Percentiles rank a stretch among this genome's conserved stretches.
phyloP scores from a whole-genome alignment of 73 alveolate species.

The Paramecium sonneborni region DNA sequence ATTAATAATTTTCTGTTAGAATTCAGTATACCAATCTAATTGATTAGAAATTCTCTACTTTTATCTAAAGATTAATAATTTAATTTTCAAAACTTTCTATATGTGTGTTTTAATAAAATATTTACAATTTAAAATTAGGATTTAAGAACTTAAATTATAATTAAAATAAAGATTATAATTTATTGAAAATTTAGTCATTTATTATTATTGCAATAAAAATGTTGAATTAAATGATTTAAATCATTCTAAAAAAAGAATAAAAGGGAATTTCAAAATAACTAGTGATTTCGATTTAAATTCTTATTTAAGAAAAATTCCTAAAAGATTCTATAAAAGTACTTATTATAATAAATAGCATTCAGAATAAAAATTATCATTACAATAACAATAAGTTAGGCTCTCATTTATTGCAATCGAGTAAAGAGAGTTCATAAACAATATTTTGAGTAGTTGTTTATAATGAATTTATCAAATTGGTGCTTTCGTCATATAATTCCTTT shows the following conservation, averaged over 20 bases:
- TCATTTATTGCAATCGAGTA: constrained; percentile 13
- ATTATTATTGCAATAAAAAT: background rate
- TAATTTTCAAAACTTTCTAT: too few relatives aligned
- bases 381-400: background rate
- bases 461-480: background rate
- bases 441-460: background rate
- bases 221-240: background rate
- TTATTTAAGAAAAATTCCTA: background rate
- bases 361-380: background rate
- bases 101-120: too few relatives aligned
- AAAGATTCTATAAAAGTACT: background rate
- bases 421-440: background rate
- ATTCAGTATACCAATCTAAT: too few relatives aligned
- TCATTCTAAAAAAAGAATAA: background rate
- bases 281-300: background rate
- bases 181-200: background rate
- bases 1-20: background rate
- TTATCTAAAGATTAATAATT: too few relatives aligned
- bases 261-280: background rate
- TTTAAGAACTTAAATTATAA: too few relatives aligned
- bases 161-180: too few relatives aligned
- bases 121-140: too few relatives aligned
- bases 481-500: constrained; percentile 7
- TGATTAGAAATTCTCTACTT: too few relatives aligned
- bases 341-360: background rate